These are phyloP conservation scores for Senna siamea DNA, from an alignment of 306 rosid genomes.

Conservation along the genomic window DNA sequence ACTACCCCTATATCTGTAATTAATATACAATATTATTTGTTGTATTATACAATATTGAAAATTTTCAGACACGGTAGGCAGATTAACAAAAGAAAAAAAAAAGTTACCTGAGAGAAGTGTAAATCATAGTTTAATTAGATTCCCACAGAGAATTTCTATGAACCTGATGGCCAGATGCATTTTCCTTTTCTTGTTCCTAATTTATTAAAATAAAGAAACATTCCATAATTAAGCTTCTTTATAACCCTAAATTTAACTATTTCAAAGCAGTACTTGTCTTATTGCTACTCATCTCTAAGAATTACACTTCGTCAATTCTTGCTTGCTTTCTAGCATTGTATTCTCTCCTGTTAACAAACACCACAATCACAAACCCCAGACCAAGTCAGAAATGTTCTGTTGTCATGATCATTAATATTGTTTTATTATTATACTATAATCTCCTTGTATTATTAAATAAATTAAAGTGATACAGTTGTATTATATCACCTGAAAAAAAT, in stretches of 20 bases:
- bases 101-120: too few relatives aligned
- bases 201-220: not conserved
- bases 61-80: constrained; percentile 36
- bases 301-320: not conserved
- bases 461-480: too few relatives aligned
- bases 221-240: not conserved
- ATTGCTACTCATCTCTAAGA: not conserved
- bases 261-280: not conserved
- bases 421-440: too few relatives aligned
- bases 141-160: too few relatives aligned
- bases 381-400: not conserved
- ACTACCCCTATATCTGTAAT: constrained; percentile 64
- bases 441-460: too few relatives aligned
- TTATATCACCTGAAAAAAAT: too few relatives aligned
- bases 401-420: too few relatives aligned
- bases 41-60: constrained; percentile 40
- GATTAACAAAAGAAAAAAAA: constrained; percentile 12
- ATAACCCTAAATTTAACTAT: not conserved
- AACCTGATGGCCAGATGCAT: constrained; percentile 1
- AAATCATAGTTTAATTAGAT: too few relatives aligned
- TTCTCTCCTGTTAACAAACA: not conserved
- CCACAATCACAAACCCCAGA: not conserved
- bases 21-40: constrained; percentile 46
- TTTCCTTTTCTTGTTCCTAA: constrained; percentile 9
- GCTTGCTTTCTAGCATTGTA: too few relatives aligned